These are phyloP conservation scores for Podochytrium sp. DNA, from an alignment of 192 early-diverging fungal species.

Conservation along the genomic window DNA sequence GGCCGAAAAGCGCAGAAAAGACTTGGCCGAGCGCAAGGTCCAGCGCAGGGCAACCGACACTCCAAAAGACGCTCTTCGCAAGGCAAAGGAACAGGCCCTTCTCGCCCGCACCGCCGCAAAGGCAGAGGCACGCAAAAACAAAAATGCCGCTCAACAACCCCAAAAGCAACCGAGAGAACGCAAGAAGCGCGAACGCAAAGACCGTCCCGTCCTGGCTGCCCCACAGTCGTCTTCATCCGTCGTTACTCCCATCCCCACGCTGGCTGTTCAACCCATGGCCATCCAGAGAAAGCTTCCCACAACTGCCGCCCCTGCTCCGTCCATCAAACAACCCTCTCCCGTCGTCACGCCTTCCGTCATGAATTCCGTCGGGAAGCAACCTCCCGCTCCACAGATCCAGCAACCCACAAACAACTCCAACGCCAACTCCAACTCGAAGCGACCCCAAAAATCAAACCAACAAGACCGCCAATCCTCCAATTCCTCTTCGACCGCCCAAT, in stretches of 20 bases:
- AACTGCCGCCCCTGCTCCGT: no score
- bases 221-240: not conserved
- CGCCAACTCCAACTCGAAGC: no score
- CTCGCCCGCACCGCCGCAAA: not conserved
- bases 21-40: no score
- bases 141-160: not conserved
- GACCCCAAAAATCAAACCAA: not conserved
- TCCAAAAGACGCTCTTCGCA: slow-evolving; percentile 57
- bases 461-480: no score
- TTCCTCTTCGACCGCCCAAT: not conserved
- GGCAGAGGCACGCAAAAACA: not conserved
- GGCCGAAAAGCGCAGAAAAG: no score
- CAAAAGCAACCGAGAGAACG: not conserved
- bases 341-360: no score
- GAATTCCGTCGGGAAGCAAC: no score
- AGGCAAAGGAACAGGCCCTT: slow-evolving; percentile 41
- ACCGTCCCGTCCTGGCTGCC: not conserved
- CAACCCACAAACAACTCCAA: no score
- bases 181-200: slow-evolving; percentile 7
- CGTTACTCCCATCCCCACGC: not conserved
- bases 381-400: no score
- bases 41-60: no score
- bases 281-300: not conserved
- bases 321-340: no score
- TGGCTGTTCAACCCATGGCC: slow-evolving; percentile 1